These are phyloP conservation scores for Bipolaris zeicola DNA, from an alignment of 2,329 filamentous ascomycete species.

Conservation along the genomic window DNA sequence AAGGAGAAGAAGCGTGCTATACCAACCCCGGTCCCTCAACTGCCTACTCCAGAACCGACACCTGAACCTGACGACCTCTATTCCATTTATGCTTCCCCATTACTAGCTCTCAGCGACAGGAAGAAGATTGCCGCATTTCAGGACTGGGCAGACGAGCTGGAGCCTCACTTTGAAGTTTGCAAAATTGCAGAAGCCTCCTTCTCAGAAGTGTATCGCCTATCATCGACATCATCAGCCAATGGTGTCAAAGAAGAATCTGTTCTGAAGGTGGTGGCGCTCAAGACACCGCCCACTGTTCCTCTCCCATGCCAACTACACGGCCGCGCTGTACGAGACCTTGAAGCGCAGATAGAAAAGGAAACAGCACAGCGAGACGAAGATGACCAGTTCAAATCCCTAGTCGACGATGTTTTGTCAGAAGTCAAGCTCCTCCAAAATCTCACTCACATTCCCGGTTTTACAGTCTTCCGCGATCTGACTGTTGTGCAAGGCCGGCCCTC, in stretches of 20 bases:
- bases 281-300: slow-evolving; percentile 42
- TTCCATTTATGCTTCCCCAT: slow-evolving; percentile 29
- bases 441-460: slow-evolving; percentile 66
- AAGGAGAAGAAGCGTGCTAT: slow-evolving; percentile 12
- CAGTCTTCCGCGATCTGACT: slow-evolving; percentile 64
- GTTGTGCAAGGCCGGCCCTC: slow-evolving; percentile 64
- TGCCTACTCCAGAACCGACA: slow-evolving; percentile 28
- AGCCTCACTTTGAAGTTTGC: slow-evolving; percentile 55
- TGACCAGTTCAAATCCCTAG: slow-evolving; percentile 49
- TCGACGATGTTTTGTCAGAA: slow-evolving; percentile 54
- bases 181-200: slow-evolving; percentile 72
- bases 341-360: slow-evolving; percentile 45
- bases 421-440: slow-evolving; percentile 62
- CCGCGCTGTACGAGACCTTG: slow-evolving; percentile 54
- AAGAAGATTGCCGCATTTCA: slow-evolving; percentile 43
- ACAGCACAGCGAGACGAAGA: slow-evolving; percentile 45
- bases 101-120: slow-evolving; percentile 40
- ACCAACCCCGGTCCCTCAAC: background rate
- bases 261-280: slow-evolving; percentile 52
- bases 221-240: slow-evolving; percentile 35
- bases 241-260: slow-evolving; percentile 52
- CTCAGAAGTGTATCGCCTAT: slow-evolving; percentile 68
- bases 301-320: slow-evolving; percentile 40
- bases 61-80: slow-evolving; percentile 35
- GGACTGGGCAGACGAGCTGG: slow-evolving; percentile 51